phyloP scores from a whole-genome alignment of 192 early-diverging fungal genomes.

The Pecoramyces ruminantium region DNA sequence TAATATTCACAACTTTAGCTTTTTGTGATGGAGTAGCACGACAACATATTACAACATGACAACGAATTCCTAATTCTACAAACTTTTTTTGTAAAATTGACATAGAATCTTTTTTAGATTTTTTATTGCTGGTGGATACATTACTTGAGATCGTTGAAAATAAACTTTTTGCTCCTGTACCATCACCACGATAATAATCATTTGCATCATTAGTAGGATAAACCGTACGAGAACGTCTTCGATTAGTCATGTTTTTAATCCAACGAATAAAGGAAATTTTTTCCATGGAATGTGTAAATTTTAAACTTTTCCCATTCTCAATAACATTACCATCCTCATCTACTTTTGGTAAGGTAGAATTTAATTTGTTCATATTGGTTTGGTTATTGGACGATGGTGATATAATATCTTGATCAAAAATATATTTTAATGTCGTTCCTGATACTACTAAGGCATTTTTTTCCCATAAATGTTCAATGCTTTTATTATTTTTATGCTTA shows the following conservation, averaged over 20 bases:
- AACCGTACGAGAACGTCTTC: not conserved
- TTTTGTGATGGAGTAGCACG: constrained; percentile 40
- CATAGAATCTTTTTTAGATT: not conserved
- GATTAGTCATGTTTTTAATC: not conserved
- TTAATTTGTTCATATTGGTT: not conserved
- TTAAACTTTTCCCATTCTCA: not conserved
- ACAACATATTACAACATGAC: constrained; percentile 19
- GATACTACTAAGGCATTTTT: not conserved
- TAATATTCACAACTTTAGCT: constrained; percentile 14
- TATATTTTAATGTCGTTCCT: not conserved
- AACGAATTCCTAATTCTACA: constrained; percentile 49
- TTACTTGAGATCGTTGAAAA: not conserved
- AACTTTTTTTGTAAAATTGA: constrained; percentile 11
- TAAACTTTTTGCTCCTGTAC: not conserved
- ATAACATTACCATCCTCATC: not conserved
- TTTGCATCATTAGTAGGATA: not conserved
- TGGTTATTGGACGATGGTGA: not conserved
- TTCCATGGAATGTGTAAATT: not conserved
- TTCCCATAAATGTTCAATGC: not conserved
- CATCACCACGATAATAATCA: not conserved
- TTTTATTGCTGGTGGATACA: not conserved
- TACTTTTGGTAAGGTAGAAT: not conserved
- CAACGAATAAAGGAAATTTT: not conserved
- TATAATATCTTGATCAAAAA: not conserved
- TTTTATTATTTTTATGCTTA: not conserved